phyloP scores from a whole-genome alignment of 768 basidiomycete genomes.

The Trametes villosa region DNA sequence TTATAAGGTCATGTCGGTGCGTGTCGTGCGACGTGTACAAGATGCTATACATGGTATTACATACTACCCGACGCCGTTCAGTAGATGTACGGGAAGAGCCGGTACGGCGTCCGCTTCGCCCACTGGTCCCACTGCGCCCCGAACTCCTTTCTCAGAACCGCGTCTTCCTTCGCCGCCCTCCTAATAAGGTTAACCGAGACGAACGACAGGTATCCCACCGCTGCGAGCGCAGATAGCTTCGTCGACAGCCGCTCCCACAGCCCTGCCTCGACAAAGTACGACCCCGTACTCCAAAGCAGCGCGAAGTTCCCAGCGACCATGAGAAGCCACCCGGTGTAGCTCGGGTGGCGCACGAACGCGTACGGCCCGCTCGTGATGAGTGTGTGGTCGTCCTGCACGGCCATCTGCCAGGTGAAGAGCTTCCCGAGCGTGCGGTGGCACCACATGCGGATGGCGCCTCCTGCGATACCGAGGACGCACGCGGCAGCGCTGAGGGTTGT shows the following conservation, averaged over 20 bases:
- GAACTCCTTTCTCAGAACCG: slow-evolving; percentile 17
- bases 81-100: slow-evolving; percentile 12
- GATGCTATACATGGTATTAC: too few species aligned
- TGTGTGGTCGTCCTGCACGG: slow-evolving; percentile 16
- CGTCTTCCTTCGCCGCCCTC: slow-evolving; percentile 10
- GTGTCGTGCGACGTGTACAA: too few species aligned
- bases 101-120: slow-evolving; percentile 14
- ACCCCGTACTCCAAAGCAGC: not conserved
- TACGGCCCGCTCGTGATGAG: slow-evolving; percentile 24
- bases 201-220: not conserved
- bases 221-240: not conserved
- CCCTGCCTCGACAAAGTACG: not conserved
- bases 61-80: too few species aligned
- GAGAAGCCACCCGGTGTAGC: slow-evolving; percentile 18
- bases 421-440: slow-evolving; percentile 17
- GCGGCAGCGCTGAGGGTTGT: not conserved
- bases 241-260: not conserved
- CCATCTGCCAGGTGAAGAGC: slow-evolving; percentile 25
- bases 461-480: not conserved
- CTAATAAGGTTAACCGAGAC: not conserved
- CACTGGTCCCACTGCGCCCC: slow-evolving; percentile 24
- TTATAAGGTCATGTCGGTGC: too few species aligned
- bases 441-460: slow-evolving; percentile 1
- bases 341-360: slow-evolving; percentile 24
- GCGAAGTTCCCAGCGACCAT: not conserved